phyloP scores from a whole-genome alignment of 768 basidiomycete species.

The Lentinula boryana region DNA sequence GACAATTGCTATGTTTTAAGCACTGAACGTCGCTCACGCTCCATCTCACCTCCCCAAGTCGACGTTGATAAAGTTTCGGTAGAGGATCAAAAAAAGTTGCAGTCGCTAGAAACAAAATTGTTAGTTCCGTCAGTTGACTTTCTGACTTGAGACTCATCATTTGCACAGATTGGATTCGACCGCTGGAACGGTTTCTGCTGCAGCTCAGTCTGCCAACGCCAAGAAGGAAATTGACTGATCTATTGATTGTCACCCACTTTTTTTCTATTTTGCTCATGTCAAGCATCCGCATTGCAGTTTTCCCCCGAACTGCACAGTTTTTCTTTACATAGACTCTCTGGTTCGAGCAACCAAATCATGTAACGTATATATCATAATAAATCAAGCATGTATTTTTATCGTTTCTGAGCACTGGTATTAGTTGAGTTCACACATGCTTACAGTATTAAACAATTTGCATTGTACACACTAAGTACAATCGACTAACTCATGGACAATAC shows the following conservation, averaged over 20 bases:
- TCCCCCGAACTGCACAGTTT: background rate
- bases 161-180: conserved; percentile 1
- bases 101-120: conserved; percentile 4
- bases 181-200: conserved; percentile 4
- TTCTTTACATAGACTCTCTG: background rate
- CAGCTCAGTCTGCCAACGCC: background rate
- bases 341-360: background rate
- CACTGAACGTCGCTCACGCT: conserved; percentile 4
- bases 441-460: too few relatives aligned
- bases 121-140: background rate
- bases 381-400: background rate
- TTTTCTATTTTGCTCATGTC: background rate
- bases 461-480: too few relatives aligned
- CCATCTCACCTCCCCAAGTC: conserved; percentile 4
- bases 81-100: background rate
- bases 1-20: background rate
- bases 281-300: background rate
- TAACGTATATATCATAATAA: background rate
- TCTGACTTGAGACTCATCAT: background rate
- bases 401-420: too few relatives aligned
- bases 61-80: background rate
- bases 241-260: background rate
- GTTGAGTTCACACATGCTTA: too few relatives aligned
- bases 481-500: too few relatives aligned
- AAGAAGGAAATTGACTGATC: background rate